Evolutionary conservation across 129 eudicot genomes (phyloP), one percentile per base, ranked within the genome.

Genomic region (Mikania micrantha): DNA sequence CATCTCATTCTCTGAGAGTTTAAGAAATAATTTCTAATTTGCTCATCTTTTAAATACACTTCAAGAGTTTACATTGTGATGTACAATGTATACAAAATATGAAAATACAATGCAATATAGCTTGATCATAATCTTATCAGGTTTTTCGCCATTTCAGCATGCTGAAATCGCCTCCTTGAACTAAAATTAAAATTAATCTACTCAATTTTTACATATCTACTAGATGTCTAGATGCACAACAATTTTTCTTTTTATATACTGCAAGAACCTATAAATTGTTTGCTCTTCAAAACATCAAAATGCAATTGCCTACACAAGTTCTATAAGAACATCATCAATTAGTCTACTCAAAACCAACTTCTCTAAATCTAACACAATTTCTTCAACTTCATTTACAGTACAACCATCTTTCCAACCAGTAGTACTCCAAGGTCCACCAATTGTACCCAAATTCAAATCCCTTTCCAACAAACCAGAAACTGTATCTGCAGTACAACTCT

Each of bases 381-480:
- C 79, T 7, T 87, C 81, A 74, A 87, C 81, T 74, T 87, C 95
- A 49, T 74, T 79, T 42, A 66, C 3, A 22, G 85, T 74, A 75
- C 66, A 84, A 15, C 83, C 81, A 45, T 58, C 67, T 60, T 60
- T 80, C 95, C 97, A 90, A 31, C 95, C 95, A 31, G 57, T 29
- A 25, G 68, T 22, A 53, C 74, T 82, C 95, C 91, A 90, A 20
- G 73, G 58, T 16, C 85, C 70, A 4, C 67, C 78, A 61, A 50
- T 53, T 35, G 86, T 77, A 48, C 60, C 74, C 59, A 74, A 48
- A 54, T 44, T 42, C 21, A 90, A 24, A 85, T 87, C 97, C 68
- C 78, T 79, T 74, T 90, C 85, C 45, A 86, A 80, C 63, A 80
- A 34, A 21, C 61, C 54, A 9, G 71, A 69, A 27, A 89, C 52